Evolutionary conservation across 768 basidiomycete species (phyloP).

Genomic region (Kwoniella pini): DNA sequence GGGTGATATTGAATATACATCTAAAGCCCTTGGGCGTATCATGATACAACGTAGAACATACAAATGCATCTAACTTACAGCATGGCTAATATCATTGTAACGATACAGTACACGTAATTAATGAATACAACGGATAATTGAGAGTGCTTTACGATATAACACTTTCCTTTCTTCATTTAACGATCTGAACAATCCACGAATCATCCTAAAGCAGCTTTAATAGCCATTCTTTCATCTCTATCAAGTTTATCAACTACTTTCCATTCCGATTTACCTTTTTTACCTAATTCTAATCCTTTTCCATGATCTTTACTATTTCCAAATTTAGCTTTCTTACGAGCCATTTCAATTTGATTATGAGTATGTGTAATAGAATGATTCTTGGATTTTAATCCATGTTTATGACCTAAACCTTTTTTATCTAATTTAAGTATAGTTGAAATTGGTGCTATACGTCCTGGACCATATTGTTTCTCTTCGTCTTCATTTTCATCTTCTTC

Average conservation of each 20-base stretch:
- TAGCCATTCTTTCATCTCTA: conserved; percentile 38
- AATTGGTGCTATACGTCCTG: conserved; percentile 47
- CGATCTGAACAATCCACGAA: too few species aligned
- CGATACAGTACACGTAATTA: too few species aligned
- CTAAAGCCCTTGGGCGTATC: too few species aligned
- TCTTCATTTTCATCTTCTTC: conserved; percentile 1
- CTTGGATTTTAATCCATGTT: neutral
- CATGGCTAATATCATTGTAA: too few species aligned
- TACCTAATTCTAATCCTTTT: conserved; percentile 33
- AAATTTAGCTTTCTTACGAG: conserved; percentile 29
- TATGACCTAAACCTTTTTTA: conserved; percentile 43
- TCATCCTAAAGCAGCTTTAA: conserved; percentile 28
- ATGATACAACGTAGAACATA: too few species aligned
- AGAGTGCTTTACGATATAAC: too few species aligned
- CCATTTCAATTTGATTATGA: conserved; percentile 32
- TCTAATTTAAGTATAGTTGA: conserved; percentile 45
- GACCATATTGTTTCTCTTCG: conserved; percentile 19
- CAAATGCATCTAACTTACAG: too few species aligned
- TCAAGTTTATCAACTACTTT: conserved; percentile 41
- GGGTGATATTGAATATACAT: too few species aligned
- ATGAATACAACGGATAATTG: too few species aligned
- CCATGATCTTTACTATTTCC: conserved; percentile 1
- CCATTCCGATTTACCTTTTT: conserved; percentile 49
- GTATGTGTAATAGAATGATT: conserved; percentile 42
- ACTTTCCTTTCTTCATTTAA: neutral